Evolutionary conservation across 495 filamentous ascomycete genomes (phyloP).

Genomic region (Rhypophila decipiens): DNA sequence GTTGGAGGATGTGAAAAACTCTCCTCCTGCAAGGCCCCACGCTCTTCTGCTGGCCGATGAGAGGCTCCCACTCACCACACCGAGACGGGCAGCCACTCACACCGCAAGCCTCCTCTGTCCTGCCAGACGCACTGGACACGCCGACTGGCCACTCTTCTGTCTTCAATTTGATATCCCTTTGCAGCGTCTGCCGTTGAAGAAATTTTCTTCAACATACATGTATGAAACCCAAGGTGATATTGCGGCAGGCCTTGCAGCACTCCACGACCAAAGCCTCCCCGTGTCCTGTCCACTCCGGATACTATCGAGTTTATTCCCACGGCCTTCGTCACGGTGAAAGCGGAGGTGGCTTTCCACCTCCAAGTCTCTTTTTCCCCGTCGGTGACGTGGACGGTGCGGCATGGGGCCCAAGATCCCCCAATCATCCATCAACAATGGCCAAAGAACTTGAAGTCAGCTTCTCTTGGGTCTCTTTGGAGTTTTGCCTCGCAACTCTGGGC

Average conservation of each 20-base stretch:
- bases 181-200: slow-evolving; percentile 16
- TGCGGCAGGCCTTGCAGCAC: slow-evolving; percentile 5
- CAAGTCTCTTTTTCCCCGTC: too few relatives aligned
- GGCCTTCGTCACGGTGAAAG: too few relatives aligned
- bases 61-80: slow-evolving; percentile 9
- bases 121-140: slow-evolving; percentile 11
- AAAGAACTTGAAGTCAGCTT: too few relatives aligned
- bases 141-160: slow-evolving; percentile 17
- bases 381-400: too few relatives aligned
- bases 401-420: too few relatives aligned
- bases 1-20: neutral
- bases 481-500: too few relatives aligned
- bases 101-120: neutral
- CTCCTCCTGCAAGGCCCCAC: slow-evolving; percentile 1
- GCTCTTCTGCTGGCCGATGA: neutral
- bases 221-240: slow-evolving; percentile 3
- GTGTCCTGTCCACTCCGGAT: too few relatives aligned
- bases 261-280: too few relatives aligned
- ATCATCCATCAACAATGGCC: too few relatives aligned
- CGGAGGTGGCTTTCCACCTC: too few relatives aligned
- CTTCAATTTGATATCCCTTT: slow-evolving; percentile 17
- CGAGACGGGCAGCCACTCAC: slow-evolving; percentile 10
- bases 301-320: too few relatives aligned
- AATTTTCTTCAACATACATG: slow-evolving; percentile 13
- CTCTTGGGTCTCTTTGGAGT: too few relatives aligned